Conservation (phyloP, 1,284 basidiomycete genomes). For the Kalmanozyma brasiliensis region DNA sequence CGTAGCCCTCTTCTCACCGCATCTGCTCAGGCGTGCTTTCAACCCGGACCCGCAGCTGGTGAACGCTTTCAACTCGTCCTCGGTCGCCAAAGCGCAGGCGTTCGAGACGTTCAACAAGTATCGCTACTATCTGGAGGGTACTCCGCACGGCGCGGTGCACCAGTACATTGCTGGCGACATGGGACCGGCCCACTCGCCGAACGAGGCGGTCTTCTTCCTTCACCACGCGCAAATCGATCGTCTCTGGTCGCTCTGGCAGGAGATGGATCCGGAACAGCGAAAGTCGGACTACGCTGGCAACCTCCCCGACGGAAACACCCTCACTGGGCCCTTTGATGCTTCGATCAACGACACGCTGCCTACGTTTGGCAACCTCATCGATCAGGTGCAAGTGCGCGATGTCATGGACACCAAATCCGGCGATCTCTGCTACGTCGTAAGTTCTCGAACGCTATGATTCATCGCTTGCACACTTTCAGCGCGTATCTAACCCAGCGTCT, state of each 20-base stretch:
- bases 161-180: slow-evolving; percentile 17
- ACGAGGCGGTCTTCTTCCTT: slow-evolving; percentile 21
- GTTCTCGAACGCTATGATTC: too few species aligned
- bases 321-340: slow-evolving; percentile 12
- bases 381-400: slow-evolving; percentile 8
- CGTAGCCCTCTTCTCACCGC: neutral
- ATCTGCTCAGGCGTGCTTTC: neutral
- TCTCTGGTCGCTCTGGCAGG: slow-evolving; percentile 20
- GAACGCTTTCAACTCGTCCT: slow-evolving; percentile 12
- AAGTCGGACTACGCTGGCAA: slow-evolving; percentile 11
- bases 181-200: slow-evolving; percentile 7
- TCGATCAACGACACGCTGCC: slow-evolving; percentile 13
- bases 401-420: slow-evolving; percentile 21
- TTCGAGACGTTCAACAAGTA: slow-evolving; percentile 10
- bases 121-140: slow-evolving; percentile 15
- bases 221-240: slow-evolving; percentile 21
- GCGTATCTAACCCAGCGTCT: too few species aligned
- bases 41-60: neutral
- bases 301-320: slow-evolving; percentile 5
- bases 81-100: neutral
- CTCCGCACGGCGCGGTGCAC: slow-evolving; percentile 18
- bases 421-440: slow-evolving; percentile 15
- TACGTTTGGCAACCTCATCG: slow-evolving; percentile 8
- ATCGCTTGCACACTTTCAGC: too few species aligned
- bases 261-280: slow-evolving; percentile 1